Evolutionary conservation across 805 yeast species (phyloP), one percentile per base, ranked within the genome.

Genomic region (Starmerella apicola): DNA sequence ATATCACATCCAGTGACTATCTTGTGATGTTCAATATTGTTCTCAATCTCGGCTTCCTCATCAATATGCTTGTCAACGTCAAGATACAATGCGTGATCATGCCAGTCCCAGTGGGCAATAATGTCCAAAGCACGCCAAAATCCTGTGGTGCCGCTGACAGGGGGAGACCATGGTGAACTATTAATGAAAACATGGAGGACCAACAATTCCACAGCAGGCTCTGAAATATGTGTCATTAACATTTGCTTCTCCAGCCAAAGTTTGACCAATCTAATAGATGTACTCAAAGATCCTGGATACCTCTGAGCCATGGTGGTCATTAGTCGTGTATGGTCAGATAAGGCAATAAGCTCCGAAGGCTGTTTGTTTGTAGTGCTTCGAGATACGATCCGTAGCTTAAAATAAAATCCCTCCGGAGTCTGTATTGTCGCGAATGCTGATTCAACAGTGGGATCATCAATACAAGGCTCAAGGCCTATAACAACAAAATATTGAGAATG

Each of bases 61-160:
- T 43, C 47, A 10, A 43, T 30, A 24, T 55, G 54, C 19, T 55
- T 49, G 19, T 78, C 75, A 35, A 42, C 27, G 53, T 91, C 96
- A 44, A 91, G 61, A 39, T 86, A 72, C 45, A 91, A 62, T 1
- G 95, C 80, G 34, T 79, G 84, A 46, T 81, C 93, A 51, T 74
- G 79, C 98, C 98, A 91, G 58, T 91, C 85, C 98, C 98, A 91
- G 32, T 61, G 62, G 20, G 94, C 70, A 33, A 91, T 58, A 52
- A 79, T 81, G 34, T 72, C 65, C 28, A 91, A 57, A 10, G 78
- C 70, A 43, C 91, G 76, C 43, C 82, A 63, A 56, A 91, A 84
- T 5, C 95, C 98, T 40, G 79, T 70, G 46, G 76, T 78, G 7
- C 79, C 75, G 40, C 88, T 76, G 21, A 78, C 73, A 3, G 98